Evolutionary conservation across 345 rosid species (phyloP).

Genomic region (Arabidopsis suecica): DNA sequence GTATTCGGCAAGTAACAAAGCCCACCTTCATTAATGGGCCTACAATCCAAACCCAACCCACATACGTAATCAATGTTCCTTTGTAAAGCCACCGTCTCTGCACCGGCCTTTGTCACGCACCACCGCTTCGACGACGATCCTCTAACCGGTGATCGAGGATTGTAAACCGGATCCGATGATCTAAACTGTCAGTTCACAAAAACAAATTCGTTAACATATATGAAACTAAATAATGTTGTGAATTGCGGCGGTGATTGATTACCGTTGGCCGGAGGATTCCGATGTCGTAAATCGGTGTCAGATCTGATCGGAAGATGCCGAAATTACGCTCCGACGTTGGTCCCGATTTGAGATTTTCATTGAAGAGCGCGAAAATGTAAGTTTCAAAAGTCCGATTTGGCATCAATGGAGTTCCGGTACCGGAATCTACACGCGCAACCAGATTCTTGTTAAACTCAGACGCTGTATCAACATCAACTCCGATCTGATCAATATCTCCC

Average conservation of each 20-base stretch:
- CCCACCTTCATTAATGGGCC: slow-evolving; percentile 57
- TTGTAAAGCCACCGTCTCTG: slow-evolving; percentile 58
- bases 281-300: slow-evolving; percentile 72
- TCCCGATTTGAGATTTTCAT: slow-evolving; percentile 84
- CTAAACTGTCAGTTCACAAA: slow-evolving; percentile 50
- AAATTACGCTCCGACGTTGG: slow-evolving; percentile 74
- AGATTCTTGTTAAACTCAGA: slow-evolving; percentile 70
- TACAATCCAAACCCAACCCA: slow-evolving; percentile 61
- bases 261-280: slow-evolving; percentile 80
- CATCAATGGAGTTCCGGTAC: slow-evolving; percentile 85
- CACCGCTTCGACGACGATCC: slow-evolving; percentile 43
- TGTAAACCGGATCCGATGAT: slow-evolving; percentile 51
- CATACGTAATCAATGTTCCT: slow-evolving; percentile 76
- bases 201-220: neutral
- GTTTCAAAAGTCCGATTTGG: slow-evolving; percentile 83
- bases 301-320: slow-evolving; percentile 67
- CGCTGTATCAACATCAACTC: slow-evolving; percentile 61
- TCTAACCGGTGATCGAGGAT: slow-evolving; percentile 41
- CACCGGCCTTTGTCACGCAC: slow-evolving; percentile 64
- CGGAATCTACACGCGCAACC: slow-evolving; percentile 61
- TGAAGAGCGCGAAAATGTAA: slow-evolving; percentile 82
- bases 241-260: slow-evolving; percentile 52
- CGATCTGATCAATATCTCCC: slow-evolving; percentile 67
- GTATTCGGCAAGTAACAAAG: slow-evolving; percentile 67
- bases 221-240: neutral